Evolutionary conservation across 2,329 filamentous ascomycete species (phyloP), one percentile per base, ranked within the genome.

Genomic region (Emydomyces testavorans): DNA sequence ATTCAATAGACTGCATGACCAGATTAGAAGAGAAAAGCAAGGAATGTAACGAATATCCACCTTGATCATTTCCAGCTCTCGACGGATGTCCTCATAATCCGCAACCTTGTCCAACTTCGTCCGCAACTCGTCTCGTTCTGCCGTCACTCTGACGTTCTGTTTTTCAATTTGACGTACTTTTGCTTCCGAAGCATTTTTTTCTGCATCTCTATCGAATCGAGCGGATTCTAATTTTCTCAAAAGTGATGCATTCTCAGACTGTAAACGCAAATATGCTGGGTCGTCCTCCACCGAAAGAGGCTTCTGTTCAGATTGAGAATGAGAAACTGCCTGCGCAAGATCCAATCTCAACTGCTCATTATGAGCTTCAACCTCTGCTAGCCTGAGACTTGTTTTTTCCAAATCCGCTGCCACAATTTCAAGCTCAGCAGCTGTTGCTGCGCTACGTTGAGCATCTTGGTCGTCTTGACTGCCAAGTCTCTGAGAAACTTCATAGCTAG

Each of bases 11-110:
- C 77, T 77, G 50, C 7, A 29, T 5, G 13, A 41, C 11, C 18
- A 26, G 10, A 24, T 52, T 50, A 57, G 56, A 35, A 37, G 35
- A 21, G 18, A 23, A 32, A 16, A 15, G 43, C n/a, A 38, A 37
- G 28, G 31, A 47, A 23, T 18, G 6, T 44, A 24, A 13, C 6
- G 24, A 16, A 34, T 13, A 55, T 60, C 50, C 60, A 76, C 76
- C 64, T 94, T 94, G 52, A 98, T 77, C 52, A 96, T 89, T 59
- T 96, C 90, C 2, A 98, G 75, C 65, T 98, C 93, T 54, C 93
- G 85, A 67, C 92, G 95, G 40, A 98, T 79, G 50, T 96, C 90
- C 28, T 96, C 89, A 62, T 98, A 98, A 63, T 98, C 92, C 56
- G 79, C 79, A 80, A 86, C 93, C 62, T 85, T 93, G 53, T 87